These are phyloP conservation scores for Glycyrrhiza uralensis DNA, from an alignment of 306 rosid genomes.

Conservation along the genomic window DNA sequence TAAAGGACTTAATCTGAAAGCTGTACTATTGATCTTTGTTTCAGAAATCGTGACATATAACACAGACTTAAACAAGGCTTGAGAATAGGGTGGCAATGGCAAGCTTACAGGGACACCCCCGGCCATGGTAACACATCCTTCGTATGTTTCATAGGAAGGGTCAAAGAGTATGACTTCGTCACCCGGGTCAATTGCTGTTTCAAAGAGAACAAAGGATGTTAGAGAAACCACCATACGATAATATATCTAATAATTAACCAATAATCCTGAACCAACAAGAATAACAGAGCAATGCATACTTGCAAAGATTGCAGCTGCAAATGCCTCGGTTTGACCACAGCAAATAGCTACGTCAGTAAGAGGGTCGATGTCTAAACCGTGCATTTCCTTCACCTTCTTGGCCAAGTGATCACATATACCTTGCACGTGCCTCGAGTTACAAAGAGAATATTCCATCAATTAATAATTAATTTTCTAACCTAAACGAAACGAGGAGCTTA, in stretches of 20 bases:
- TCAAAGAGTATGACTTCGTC: slow-evolving; percentile 76
- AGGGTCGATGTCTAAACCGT: slow-evolving; percentile 72
- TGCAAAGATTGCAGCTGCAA: slow-evolving; percentile 73
- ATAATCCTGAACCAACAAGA: not conserved
- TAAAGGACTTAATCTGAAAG: not conserved
- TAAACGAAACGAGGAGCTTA: not conserved
- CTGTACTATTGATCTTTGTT: not conserved
- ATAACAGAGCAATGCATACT: slow-evolving; percentile 23
- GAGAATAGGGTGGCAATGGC: not conserved
- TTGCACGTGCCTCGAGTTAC: slow-evolving; percentile 63
- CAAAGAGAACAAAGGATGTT: slow-evolving; percentile 25
- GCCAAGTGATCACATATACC: slow-evolving; percentile 68
- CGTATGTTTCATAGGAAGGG: slow-evolving; percentile 69
- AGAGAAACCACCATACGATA: not conserved
- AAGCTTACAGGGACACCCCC: slow-evolving; percentile 79
- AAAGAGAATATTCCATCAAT: not conserved
- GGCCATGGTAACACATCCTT: slow-evolving; percentile 56
- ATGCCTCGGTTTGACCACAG: slow-evolving; percentile 86
- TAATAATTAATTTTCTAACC: not conserved
- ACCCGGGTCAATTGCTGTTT: slow-evolving; percentile 67
- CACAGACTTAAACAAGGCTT: not conserved
- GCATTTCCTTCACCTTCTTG: slow-evolving; percentile 47
- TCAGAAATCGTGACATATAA: not conserved
- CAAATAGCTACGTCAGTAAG: slow-evolving; percentile 72
- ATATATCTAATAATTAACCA: not conserved